Base-by-base conservation (phyloP, 768 basidiomycete species). In the Dendrothele bispora region DNA sequence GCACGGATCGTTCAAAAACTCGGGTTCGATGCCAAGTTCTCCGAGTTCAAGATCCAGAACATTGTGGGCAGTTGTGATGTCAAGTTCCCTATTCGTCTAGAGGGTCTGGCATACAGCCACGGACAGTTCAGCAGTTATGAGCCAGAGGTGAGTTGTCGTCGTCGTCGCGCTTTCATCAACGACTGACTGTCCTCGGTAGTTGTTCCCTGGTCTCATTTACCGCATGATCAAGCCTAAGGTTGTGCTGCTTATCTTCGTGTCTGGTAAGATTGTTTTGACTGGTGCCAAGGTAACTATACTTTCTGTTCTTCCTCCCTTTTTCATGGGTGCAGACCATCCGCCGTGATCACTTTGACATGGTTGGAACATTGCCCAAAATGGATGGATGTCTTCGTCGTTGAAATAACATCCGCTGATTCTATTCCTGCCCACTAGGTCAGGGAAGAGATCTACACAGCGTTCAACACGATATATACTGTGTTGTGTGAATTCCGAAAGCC, bases 191-290 rank as follows among this genome's bases (percentile, higher is more conserved):
- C 18, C 48, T 25, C 18, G 21, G 14, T 48, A 98, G 95, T 73
- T 98, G 47, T 98, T 99, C 86, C 95, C 97, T 45, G 95, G 97
- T 61, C 80, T 99, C 37, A 98, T 99, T 65, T 98, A 99, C 63
- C 90, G 95, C 58, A 98, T 98, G 97, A 89, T 98, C 72, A 97
- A 98, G 69, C 97, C 97, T 6, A 99, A 99, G 72, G 97, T 99
- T 54, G 97, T 99, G 32, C 74, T 99, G 34, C 79, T 99, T 43
- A 98, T 99, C 61, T 99, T 99, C 71, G 97, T 98, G 11, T 98
- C 95, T 21, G 97, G 97, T 26, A 99, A 98, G 77, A 98, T 98
- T 59, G 97, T 99, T 48, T 72, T 99, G 64, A 98, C 97, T 22
- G 97, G 97, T 65, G 97, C 97, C 26, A 99, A 99, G 87, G 97